Base-by-base conservation (phyloP, 2,329 filamentous ascomycete genomes). In the Pseudogymnoascus sp. region DNA sequence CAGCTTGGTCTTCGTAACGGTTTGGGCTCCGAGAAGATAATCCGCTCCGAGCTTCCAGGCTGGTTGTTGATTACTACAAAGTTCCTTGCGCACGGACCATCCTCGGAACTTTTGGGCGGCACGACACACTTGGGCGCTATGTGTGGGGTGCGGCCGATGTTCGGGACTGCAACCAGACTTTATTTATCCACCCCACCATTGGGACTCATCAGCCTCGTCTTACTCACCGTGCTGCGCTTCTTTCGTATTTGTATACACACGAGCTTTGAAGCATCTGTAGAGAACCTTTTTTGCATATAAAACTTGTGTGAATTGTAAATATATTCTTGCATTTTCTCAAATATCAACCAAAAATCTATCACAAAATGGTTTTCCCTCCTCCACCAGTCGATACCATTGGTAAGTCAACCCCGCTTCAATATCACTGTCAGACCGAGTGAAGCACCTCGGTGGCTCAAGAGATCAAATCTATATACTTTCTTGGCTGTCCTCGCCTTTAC, bases 301-400 rank as follows among this genome's bases (percentile, higher is more conserved):
- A 56, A 12, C 4, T 56, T 21, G 50, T 56, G 50, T 33, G 28
- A 56, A 56, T 56, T 56, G 50, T 56, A 18, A 35, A 11, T 56
- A 56, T 56, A 33, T 56, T 8, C 28, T 56, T 35, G 16, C 25
- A 62, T 60, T 59, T 56, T 21, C 18, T 61, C n/a, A 11, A 7
- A n/a, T 53, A 12, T 12, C 40, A 23, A 59, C 35, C 50, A 16
- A 35, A 35, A 56, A 56, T 33, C 50, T 56, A 56, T 56, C 25
- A 56, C 60, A 69, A 62, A 33, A 77, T 78, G 74, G 59, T 78
- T 40, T 93, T 92, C 73, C 91, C 91, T 68, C 91, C 91, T 31
- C 84, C 88, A 10, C 88, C 90, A 3, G 85, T 90, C 69, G 85
- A 85, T 72, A 89, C 88, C 67, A 93, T 96, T 78, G 83, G 82